Base-by-base conservation (phyloP, 805 yeast species). In the Candida caryicola region DNA sequence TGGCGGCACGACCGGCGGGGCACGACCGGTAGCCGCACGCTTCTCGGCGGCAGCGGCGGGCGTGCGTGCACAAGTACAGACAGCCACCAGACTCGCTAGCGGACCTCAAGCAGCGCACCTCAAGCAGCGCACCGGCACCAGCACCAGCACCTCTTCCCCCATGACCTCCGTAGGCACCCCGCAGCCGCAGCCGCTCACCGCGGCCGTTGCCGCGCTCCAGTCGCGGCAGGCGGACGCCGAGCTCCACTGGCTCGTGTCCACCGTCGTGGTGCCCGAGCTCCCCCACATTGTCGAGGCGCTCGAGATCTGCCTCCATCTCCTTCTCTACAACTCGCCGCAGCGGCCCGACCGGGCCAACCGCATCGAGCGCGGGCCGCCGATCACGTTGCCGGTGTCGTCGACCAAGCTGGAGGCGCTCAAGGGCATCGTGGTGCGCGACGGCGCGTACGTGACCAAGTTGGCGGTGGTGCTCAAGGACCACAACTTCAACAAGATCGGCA, bases 371-470 rank as follows among this genome's bases (percentile, higher is more conserved):
- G 72, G 71, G 1, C 69, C 70, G 4, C 36, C 72, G 10, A 69
- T 78, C 36, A 80, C 74, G 40, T 62, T 83, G 35, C 85, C 89
- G 0, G 59, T 83, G 5, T 65, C 80, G 0, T 69, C 80, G 0
- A 62, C 70, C 12, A 74, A 79, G 38, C 72, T 74, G 39, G 83
- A 79, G 40, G 59, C 68, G 2, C 57, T 82, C 12, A 80, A 81
- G 43, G 91, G 91, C 0, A 67, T 78, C 1, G 55, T 82, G 0
- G 74, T 77, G 0, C 57, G 90, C 35, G 71, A 68, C 37, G 81
- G 82, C 5, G 69, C 73, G 9, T 71, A 71, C 43, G 63, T 83
- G 4, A 64, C 73, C 1, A 74, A 74, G 21, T 54, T 82, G 43
- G 70, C 69, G 36, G 71, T 60, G 40, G 51, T 50, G 35, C 54